Base-by-base conservation (phyloP, 148 eudicot species). In the Salicornia ramosissima region DNA sequence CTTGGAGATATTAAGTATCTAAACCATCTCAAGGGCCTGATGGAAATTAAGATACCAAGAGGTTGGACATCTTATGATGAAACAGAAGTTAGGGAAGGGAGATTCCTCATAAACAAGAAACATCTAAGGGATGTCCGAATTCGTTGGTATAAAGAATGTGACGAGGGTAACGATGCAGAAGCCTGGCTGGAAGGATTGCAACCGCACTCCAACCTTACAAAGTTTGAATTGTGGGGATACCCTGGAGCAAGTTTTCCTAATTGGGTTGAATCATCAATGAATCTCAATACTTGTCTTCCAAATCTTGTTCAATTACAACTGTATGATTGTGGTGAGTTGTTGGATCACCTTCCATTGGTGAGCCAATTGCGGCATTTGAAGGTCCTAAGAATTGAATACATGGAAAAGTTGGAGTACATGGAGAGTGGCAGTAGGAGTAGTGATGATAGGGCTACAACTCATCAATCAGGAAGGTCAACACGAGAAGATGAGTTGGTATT, bases 261-360 rank as follows among this genome's bases (percentile, higher is more conserved):
- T 2, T 54, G 34, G 50, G 16, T 3, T 19, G 31, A 12, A 1
- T 59, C 64, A 16, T 59, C 42, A 59, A 59, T 59, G 42, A 59
- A 59, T 31, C 25, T 33, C 40, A 3, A 59, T 12, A 42, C 2
- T 14, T 30, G 9, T 43, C 40, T 70, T 5, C 65, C 73, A 16
- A 29, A 15, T 11, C 54, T 70, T 15, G 54, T n/a, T 14, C 0
- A 1, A 5, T 42, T 70, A 11, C 0, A 18, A 6, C 13, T 56
- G 0, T 0, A 0, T 0, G 0, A 0, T 0, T 29, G 61, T 2
- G 15, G 0, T 3, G 24, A 36, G n/a, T n/a, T n/a, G 34, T 18
- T 70, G 39, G 10, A 56, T 30, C 40, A 43, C 5, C 40, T 69
- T 1, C 52, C 64, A 40, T 0, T 10, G 8, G 0, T 25, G 10